phyloP scores from a whole-genome alignment of 2,329 filamentous ascomycete genomes.

The Verticillium dahliae region DNA sequence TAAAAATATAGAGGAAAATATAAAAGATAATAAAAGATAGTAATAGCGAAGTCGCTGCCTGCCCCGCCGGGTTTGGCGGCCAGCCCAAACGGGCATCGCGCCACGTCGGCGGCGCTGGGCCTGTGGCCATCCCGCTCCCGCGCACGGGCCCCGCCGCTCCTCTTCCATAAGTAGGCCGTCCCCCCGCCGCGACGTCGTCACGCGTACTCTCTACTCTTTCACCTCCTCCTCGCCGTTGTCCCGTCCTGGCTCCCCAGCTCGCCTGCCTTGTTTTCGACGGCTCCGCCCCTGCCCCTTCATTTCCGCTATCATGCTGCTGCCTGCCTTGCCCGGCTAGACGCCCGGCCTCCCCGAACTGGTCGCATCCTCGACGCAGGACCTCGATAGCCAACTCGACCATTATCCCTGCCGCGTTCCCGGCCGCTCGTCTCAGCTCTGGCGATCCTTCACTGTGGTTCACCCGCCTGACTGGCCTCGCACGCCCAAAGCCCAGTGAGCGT shows the following conservation, averaged over 20 bases:
- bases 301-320: neutral
- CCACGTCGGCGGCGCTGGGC: neutral
- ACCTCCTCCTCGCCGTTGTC: neutral
- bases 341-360: neutral
- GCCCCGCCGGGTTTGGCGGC: neutral
- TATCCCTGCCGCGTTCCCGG: no score
- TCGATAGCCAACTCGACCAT: no score
- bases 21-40: no score
- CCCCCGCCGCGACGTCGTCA: neutral
- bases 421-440: no score
- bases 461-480: no score
- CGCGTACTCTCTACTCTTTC: neutral
- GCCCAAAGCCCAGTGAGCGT: no score
- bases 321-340: neutral
- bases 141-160: neutral
- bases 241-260: neutral
- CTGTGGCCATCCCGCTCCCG: neutral
- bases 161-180: neutral
- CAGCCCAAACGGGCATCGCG: neutral
- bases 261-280: neutral
- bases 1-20: no score
- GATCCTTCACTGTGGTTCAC: no score
- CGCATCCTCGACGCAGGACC: neutral
- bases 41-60: neutral
- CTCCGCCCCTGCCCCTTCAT: neutral